phyloP scores from a whole-genome alignment of 1,284 basidiomycete species.

The Neolentinus lepideus region DNA sequence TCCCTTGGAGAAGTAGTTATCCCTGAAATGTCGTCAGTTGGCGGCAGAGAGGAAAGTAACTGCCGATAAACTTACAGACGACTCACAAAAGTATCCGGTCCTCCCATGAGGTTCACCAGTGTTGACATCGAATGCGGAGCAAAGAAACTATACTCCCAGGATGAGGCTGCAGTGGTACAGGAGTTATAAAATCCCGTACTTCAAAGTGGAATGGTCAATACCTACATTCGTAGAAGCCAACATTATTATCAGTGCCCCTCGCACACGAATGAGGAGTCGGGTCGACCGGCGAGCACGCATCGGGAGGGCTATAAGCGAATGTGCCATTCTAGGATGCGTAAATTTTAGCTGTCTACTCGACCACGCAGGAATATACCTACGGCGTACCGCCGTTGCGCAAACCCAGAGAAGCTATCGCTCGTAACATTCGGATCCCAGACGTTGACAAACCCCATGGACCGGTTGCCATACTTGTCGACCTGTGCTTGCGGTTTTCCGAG shows the following conservation, averaged over 20 bases:
- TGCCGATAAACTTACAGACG: not conserved
- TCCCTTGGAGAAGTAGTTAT: not conserved
- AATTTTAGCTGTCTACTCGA: not conserved
- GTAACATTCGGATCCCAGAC: not conserved
- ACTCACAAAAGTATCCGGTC: not conserved
- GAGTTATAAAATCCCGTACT: not conserved
- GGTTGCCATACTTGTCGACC: not conserved
- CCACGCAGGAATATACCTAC: not conserved
- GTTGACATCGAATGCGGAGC: not conserved
- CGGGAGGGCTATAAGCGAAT: not conserved
- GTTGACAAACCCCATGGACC: not conserved
- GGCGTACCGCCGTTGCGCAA: not conserved
- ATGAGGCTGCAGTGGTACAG: not conserved
- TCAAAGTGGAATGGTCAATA: too few relatives aligned
- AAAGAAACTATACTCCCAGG: not conserved
- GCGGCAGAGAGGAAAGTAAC: too few relatives aligned
- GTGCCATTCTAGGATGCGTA: not conserved
- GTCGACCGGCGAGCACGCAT: not conserved
- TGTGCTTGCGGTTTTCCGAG: not conserved
- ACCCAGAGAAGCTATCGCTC: not conserved
- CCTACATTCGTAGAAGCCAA: conserved; percentile 1
- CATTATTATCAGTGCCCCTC: not conserved
- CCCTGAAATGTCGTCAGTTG: not conserved
- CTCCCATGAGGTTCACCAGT: not conserved
- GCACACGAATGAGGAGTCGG: not conserved